Conservation (phyloP, 1,139 yeast genomes). For the Diutina siamensis region DNA sequence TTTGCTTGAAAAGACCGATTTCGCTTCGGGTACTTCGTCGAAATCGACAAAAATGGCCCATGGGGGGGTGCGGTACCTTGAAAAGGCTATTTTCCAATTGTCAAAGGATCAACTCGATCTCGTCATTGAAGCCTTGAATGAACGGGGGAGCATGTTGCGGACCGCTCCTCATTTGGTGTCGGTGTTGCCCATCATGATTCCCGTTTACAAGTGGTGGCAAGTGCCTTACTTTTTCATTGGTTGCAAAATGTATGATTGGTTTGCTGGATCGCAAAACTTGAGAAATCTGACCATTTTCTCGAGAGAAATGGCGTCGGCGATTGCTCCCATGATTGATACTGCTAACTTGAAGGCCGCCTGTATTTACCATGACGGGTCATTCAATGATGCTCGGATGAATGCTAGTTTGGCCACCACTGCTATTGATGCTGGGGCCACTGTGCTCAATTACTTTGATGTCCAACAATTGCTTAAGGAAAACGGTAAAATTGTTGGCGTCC, state of each 20-base stretch:
- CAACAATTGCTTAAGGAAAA: slow-evolving; percentile 53
- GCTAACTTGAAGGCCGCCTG: slow-evolving; percentile 78
- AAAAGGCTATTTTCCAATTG: slow-evolving; percentile 85
- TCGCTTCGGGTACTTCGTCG: slow-evolving; percentile 87
- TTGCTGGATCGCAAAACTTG: slow-evolving; percentile 84
- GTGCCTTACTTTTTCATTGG: slow-evolving; percentile 91
- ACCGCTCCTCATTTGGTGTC: slow-evolving; percentile 90
- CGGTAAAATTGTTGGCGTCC: slow-evolving; percentile 60
- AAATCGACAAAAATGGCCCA: slow-evolving; percentile 96
- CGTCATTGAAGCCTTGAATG: slow-evolving; percentile 89
- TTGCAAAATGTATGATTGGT: slow-evolving; percentile 83
- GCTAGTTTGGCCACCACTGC: slow-evolving; percentile 82
- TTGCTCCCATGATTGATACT: slow-evolving; percentile 82
- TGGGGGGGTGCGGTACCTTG: slow-evolving; percentile 93
- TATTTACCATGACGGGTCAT: slow-evolving; percentile 91
- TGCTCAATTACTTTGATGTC: slow-evolving; percentile 78
- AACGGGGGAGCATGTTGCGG: slow-evolving; percentile 78
- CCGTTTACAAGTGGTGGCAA: slow-evolving; percentile 94
- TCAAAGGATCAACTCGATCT: slow-evolving; percentile 86
- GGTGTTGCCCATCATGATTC: slow-evolving; percentile 87
- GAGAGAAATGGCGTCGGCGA: slow-evolving; percentile 53
- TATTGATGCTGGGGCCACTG: slow-evolving; percentile 78
- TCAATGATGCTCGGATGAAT: slow-evolving; percentile 89
- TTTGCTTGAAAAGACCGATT: slow-evolving; percentile 76
- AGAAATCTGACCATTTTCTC: slow-evolving; percentile 68